These are phyloP conservation scores for Mangifera indica DNA, from an alignment of 345 rosid species.

Conservation along the genomic window DNA sequence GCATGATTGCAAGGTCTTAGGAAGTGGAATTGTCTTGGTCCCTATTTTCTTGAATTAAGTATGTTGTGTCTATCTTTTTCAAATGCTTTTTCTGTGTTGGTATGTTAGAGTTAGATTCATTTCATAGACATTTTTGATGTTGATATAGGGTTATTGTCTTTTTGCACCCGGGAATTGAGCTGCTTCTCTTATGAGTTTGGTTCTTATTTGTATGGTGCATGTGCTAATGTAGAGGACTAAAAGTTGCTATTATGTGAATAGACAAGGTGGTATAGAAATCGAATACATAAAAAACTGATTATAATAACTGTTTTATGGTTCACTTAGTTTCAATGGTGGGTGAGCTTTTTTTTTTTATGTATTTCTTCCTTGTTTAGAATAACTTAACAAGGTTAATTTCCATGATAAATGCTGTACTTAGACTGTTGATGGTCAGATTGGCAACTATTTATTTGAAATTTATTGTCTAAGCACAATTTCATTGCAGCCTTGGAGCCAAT, in stretches of 20 bases:
- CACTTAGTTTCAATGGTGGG: conserved; percentile 4
- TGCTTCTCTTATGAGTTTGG: conserved; percentile 49
- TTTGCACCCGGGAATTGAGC: conserved; percentile 52
- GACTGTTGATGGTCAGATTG: background rate
- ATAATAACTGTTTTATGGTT: conserved; percentile 17
- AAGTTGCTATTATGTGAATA: conserved; percentile 61
- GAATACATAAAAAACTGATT: conserved; percentile 44
- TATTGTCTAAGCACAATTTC: background rate
- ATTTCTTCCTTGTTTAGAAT: background rate
- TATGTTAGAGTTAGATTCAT: conserved; percentile 36
- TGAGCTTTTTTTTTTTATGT: no score
- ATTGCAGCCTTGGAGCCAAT: no score
- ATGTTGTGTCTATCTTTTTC: conserved; percentile 40
- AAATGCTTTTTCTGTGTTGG: conserved; percentile 29
- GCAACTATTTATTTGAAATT: conserved; percentile 6
- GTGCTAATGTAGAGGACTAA: conserved; percentile 61
- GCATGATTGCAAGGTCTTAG: conserved; percentile 87
- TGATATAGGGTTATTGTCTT: conserved; percentile 49
- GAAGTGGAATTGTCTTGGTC: conserved; percentile 30
- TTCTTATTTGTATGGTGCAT: conserved; percentile 59
- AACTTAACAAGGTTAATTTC: background rate
- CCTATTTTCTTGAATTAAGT: conserved; percentile 28
- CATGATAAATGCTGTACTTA: background rate
- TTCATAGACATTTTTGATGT: conserved; percentile 39
- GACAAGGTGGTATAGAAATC: conserved; percentile 69